Conservation (phyloP, 768 basidiomycete species). For the Hemileccinum impolitum region DNA sequence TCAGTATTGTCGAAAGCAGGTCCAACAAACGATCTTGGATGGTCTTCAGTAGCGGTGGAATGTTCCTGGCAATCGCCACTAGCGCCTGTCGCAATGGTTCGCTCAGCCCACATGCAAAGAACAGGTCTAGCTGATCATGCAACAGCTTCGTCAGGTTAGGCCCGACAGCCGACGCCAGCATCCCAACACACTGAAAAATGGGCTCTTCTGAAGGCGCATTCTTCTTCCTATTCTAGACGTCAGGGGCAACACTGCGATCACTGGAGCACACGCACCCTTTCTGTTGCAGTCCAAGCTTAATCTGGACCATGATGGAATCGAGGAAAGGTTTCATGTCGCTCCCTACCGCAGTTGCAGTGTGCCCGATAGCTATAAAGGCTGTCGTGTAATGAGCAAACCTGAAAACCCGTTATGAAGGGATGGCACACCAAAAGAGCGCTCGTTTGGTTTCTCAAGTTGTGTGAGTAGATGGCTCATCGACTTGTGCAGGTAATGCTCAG, state of each 20-base stretch:
- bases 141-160: conserved; percentile 93
- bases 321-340: conserved; percentile 96
- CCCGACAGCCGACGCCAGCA: conserved; percentile 93
- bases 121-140: conserved; percentile 94
- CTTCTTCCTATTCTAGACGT: conserved; percentile 54
- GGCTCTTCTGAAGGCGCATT: conserved; percentile 92
- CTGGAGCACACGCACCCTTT: conserved; percentile 58
- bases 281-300: conserved; percentile 84
- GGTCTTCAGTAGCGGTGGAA: conserved; percentile 85
- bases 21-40: conserved; percentile 96
- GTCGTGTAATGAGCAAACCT: background rate
- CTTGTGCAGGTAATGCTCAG: conserved; percentile 86
- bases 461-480: conserved; percentile 89
- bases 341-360: conserved; percentile 86
- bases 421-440: conserved; percentile 74
- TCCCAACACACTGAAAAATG: conserved; percentile 96
- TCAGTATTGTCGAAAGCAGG: conserved; percentile 73
- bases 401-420: conserved; percentile 11
- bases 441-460: conserved; percentile 84
- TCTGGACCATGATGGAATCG: conserved; percentile 83
- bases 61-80: conserved; percentile 77
- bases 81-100: conserved; percentile 85
- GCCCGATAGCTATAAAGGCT: conserved; percentile 97
- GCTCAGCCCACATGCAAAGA: conserved; percentile 92
- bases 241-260: background rate